Evolutionary conservation across 495 filamentous ascomycete species (phyloP).

Genomic region (Penicillium angulare): DNA sequence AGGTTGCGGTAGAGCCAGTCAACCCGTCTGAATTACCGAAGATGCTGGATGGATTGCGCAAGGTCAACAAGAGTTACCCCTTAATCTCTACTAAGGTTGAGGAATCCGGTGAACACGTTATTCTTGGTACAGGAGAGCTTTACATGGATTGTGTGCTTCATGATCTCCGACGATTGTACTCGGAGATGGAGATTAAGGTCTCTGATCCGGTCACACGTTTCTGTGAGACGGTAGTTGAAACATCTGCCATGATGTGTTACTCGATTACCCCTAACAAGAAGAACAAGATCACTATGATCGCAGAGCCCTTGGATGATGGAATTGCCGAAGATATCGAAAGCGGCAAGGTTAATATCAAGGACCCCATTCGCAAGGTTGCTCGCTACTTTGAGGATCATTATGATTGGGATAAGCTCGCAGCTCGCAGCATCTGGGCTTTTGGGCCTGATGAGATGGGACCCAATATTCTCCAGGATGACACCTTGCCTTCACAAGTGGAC

Average conservation of each 20-base stretch:
- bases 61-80: constrained; percentile 97
- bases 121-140: constrained; percentile 91
- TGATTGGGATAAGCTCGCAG: constrained; percentile 93
- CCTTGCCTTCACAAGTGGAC: constrained; percentile 83
- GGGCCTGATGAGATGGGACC: constrained; percentile 93
- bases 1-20: constrained; percentile 96
- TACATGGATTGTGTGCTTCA: constrained; percentile 99
- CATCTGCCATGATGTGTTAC: constrained; percentile 96
- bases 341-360: constrained; percentile 85
- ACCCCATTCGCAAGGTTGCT: constrained; percentile 88
- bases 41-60: constrained; percentile 95
- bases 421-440: constrained; percentile 97
- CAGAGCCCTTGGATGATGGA: constrained; percentile 89
- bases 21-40: constrained; percentile 98
- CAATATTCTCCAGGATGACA: constrained; percentile 97
- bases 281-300: constrained; percentile 98
- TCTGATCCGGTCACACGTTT: constrained; percentile 97
- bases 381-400: constrained; percentile 98
- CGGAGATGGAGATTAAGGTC: constrained; percentile 99
- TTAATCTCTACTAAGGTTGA: constrained; percentile 95
- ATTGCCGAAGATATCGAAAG: constrained; percentile 95
- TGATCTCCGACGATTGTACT: constrained; percentile 87
- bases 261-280: constrained; percentile 98
- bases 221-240: constrained; percentile 97
- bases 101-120: constrained; percentile 95